Evolutionary conservation across 352 stramenopile genomes (phyloP), one percentile per base, ranked within the genome.

Genomic region (Globisporangium spiculum): DNA sequence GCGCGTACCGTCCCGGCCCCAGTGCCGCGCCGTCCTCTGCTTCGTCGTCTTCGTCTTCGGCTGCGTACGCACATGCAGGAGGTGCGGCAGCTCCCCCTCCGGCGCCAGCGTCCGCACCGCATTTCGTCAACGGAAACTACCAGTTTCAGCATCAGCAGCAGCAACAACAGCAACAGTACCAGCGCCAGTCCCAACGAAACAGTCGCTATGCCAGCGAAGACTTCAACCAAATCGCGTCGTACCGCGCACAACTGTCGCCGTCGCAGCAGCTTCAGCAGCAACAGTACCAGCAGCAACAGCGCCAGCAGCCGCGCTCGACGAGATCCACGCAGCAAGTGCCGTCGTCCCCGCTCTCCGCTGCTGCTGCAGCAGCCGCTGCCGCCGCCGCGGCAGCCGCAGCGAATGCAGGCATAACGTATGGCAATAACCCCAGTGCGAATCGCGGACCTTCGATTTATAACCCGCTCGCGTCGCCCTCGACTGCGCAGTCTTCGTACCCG

Each of bases 71-170:
- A 16, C 61, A 65, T 56, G 41, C 55, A 4, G 44, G 30, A 14
- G 54, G 46, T 5, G 24, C 10, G 5, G 50, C 34, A 20, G 53
- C 18, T 4, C 52, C 52, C 22, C 56, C 64, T 38, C 57, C 65
- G 9, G 48, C 65, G 8, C 65, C 65, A 22, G 57, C 65, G 24
- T 65, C 65, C 1, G 65, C 34, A 6, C 57, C 65, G 48, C 57
- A 70, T 41, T 70, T 70, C 53, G 65, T 70, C 12, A 65, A 70
- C 38, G 65, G 65, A 20, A 70, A 70, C 57, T 70, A 66, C 46
- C 57, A 65, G 34, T 70, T 70, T 32, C 56, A 65, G 46, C 64
- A 69, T 1, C 55, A 63, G 6, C 64, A 68, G 18, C 57, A 68
- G 18, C 54, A 63, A n/a, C 48, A 60, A 20, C 58, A 63, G 18